Base-by-base conservation (phyloP, 2,329 filamentous ascomycete genomes). In the Calycina herbarum region DNA sequence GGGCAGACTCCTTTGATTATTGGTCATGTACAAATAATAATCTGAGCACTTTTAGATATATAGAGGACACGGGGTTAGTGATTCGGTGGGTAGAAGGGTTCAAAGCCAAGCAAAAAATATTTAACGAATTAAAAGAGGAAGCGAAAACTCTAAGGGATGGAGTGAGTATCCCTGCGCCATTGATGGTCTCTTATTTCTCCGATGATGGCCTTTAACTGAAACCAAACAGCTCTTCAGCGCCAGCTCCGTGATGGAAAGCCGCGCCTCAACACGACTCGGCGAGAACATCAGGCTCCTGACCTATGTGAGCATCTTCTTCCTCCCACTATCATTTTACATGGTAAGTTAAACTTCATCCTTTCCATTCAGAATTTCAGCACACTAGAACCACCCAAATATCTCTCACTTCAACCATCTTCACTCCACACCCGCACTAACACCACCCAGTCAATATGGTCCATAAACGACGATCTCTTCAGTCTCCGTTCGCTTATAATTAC, bases 241-340 rank as follows among this genome's bases (percentile, higher is more conserved):
- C 3, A 62, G 45, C 13, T 13, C 45, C 7, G 61, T 62, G 31
- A 54, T 48, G 20, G 61, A 62, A 56, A 40, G 29, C n/a, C 61
- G 61, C 13, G 61, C 45, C 4, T 35, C 61, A 17, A 62, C 45
- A n/a, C 31, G 45, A 24, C 7, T 62, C n/a, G 48, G 61, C 20
- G 61, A 62, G 33, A 62, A 62, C 13, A 33, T 57, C 2, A 62
- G 38, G 20, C 61, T 62, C 38, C 20, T 62, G 24, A 62, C 61
- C 1, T 62, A 62, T 24, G 48, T 62, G 27, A 62, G 29, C 20
- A 57, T 62, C 24, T 29, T 62, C 33, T 62, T 51, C 33, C 33
- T 62, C 6, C 61, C 61, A 17, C 61, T 62, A 3, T 31, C 61
- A 42, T 62, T 56, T 29, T 62, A 48, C 20, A 38, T 48, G 24